A percentile compares a stretch with the other conserved stretches of the same genome.
Conservation (phyloP, 441 rosid species). For the Jatropha podagrica region DNA sequence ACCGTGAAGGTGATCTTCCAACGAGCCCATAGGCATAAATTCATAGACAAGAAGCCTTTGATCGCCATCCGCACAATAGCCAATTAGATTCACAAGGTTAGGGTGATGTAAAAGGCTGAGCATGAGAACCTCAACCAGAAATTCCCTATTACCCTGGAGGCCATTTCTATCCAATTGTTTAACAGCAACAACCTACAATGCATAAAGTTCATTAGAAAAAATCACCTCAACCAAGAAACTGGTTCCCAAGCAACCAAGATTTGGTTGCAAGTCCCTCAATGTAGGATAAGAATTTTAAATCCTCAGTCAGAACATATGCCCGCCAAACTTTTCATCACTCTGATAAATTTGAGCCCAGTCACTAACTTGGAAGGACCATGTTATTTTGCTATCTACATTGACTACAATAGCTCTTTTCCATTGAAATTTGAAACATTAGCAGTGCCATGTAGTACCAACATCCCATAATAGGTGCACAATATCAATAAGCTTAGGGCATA, state of each 20-base stretch:
- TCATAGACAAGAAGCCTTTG: constrained; percentile 97
- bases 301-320: neutral
- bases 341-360: neutral
- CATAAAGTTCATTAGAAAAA: neutral
- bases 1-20: constrained; percentile 99
- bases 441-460: neutral
- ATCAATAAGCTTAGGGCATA: neutral
- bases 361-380: neutral
- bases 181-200: constrained; percentile 84
- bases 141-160: constrained; percentile 96
- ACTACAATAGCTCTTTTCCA: neutral
- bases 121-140: constrained; percentile 98
- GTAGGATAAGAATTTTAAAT: constrained; percentile 2
- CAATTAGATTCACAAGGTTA: constrained; percentile 91
- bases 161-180: constrained; percentile 96
- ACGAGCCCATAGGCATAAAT: constrained; percentile 91
- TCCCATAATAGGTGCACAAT: neutral
- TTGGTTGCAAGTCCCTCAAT: neutral
- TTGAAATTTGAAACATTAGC: constrained; percentile 9
- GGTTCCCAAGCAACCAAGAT: neutral
- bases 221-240: neutral
- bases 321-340: neutral
- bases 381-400: neutral
- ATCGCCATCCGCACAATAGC: constrained; percentile 99
- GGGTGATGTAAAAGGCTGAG: constrained; percentile 97